Base-by-base conservation (phyloP, 163 green algal genomes). In the Coccomyxa subellipsoidea region DNA sequence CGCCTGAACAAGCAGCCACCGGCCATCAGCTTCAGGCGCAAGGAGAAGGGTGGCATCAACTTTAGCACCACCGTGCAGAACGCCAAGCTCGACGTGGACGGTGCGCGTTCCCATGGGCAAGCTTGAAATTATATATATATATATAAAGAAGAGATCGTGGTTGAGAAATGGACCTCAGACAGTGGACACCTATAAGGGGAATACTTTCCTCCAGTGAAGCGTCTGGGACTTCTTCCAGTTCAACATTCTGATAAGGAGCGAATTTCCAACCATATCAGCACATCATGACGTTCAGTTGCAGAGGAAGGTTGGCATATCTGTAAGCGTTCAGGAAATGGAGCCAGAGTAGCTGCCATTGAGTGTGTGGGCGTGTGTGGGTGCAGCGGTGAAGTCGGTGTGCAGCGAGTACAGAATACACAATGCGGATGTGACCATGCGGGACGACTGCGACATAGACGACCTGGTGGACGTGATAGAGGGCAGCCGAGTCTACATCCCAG, bases 1-100 rank as follows among this genome's bases (percentile, higher is more conserved):
- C 92, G 96, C 3, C 87, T 99, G n/a, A 99, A 99, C 91, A 99
- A 99, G 90, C 90, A 92, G 80, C 96, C 96, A 9, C 96, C 96
- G 2, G 94, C 92, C 82, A 97, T 99, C 80, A 94, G 87, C 15
- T 99, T 95, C 83, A 84, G 89, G 29, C 93, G 92, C 79, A 97
- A 97, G 85, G 92, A 96, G 36, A 94, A 94, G 85, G 94, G 94
- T 37, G 94, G 94, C 83, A 91, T 97, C 79, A 91, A 84, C 78
- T 90, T 95, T 72, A 94, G 87, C 53, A 89, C 81, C 73, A 92
- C 86, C 0, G 83, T 93, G 18, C 69, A 79, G 23, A 90, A 95
- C 76, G 89, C 92, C 8, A 93, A 93, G 69, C 87, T 99, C 38
- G 95, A 98, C 84, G 82, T 98, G 37, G 96, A 99, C 0, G 93